Evolutionary conservation across 106 monocot genomes (phyloP).

Genomic region (Dendrobium catenatum): DNA sequence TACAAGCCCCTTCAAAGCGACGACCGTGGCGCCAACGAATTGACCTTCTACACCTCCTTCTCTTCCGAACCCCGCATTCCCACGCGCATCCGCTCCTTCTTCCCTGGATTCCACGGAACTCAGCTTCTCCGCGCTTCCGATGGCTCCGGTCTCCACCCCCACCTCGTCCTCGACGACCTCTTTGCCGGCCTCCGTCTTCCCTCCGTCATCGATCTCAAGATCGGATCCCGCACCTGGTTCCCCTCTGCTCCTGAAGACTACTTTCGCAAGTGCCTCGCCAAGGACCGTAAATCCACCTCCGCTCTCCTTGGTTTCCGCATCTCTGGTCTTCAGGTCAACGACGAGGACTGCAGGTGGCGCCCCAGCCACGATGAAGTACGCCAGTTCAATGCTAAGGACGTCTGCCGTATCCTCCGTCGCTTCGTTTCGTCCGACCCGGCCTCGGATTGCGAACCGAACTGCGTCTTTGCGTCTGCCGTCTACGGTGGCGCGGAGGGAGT

Average conservation of each 20-base stretch:
- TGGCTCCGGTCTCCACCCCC: conserved; percentile 32
- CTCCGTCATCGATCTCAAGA: conserved; percentile 70
- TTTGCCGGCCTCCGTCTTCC: conserved; percentile 24
- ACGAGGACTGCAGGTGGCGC: conserved; percentile 10
- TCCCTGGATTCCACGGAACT: conserved; percentile 69
- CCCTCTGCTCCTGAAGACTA: conserved; percentile 36
- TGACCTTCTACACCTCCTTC: conserved; percentile 69
- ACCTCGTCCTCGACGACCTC: conserved; percentile 66
- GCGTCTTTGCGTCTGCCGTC: conserved; percentile 9
- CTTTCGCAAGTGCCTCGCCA: conserved; percentile 44
- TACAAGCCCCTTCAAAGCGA: conserved; percentile 74
- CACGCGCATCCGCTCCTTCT: conserved; percentile 37
- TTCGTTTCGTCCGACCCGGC: conserved; percentile 23
- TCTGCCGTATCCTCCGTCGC: conserved; percentile 22
- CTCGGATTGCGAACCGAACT: not conserved
- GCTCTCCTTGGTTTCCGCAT: conserved; percentile 56
- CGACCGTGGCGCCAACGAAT: conserved; percentile 55
- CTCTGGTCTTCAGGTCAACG: conserved; percentile 51
- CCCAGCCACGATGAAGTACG: conserved; percentile 16
- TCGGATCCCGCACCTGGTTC: conserved; percentile 74
- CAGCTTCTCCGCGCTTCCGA: conserved; percentile 34
- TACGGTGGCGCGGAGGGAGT: conserved; percentile 18
- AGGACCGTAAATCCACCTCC: conserved; percentile 49
- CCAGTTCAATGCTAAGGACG: conserved; percentile 14
- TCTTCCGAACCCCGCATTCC: conserved; percentile 35